Conservation (phyloP, 768 basidiomycete genomes). For the Leccinum barrowsii region DNA sequence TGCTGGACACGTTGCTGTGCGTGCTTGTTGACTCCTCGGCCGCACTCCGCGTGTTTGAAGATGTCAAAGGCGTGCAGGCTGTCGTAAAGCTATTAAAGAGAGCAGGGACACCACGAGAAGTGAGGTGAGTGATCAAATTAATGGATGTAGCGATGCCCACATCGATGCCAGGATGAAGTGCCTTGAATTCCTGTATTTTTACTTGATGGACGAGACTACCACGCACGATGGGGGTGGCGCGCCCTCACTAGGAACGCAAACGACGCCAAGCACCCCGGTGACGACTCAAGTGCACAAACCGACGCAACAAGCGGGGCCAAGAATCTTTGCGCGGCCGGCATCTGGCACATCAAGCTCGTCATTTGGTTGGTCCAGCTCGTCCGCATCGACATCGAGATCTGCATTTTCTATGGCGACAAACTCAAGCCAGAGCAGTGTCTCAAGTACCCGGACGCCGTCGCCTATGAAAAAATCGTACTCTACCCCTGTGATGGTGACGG, state of each 20-base stretch:
- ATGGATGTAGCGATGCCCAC: neutral
- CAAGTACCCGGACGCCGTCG: slow-evolving; percentile 37
- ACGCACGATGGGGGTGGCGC: slow-evolving; percentile 14
- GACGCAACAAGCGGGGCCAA: slow-evolving; percentile 17
- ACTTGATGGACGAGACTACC: slow-evolving; percentile 77
- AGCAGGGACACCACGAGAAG: slow-evolving; percentile 80
- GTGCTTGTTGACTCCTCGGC: slow-evolving; percentile 82
- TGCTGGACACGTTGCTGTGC: slow-evolving; percentile 83
- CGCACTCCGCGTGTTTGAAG: slow-evolving; percentile 78
- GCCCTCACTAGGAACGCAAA: slow-evolving; percentile 23
- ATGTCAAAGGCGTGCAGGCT: slow-evolving; percentile 68
- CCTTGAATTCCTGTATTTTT: slow-evolving; percentile 92
- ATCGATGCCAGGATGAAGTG: slow-evolving; percentile 78
- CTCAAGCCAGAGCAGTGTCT: slow-evolving; percentile 25
- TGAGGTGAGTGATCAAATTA: slow-evolving; percentile 69
- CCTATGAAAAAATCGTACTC: slow-evolving; percentile 39
- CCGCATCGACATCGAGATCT: slow-evolving; percentile 32
- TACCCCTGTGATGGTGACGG: slow-evolving; percentile 12
- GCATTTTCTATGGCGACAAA: slow-evolving; percentile 39
- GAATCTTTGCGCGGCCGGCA: slow-evolving; percentile 23
- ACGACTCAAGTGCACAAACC: slow-evolving; percentile 23
- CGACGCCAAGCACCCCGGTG: slow-evolving; percentile 32
- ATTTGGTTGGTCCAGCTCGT: slow-evolving; percentile 25
- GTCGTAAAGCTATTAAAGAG: slow-evolving; percentile 88
- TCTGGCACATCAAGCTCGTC: slow-evolving; percentile 18